Evolutionary conservation across 768 basidiomycete species (phyloP), one percentile per base, ranked within the genome.

Genomic region (Infundibulicybe gibba): DNA sequence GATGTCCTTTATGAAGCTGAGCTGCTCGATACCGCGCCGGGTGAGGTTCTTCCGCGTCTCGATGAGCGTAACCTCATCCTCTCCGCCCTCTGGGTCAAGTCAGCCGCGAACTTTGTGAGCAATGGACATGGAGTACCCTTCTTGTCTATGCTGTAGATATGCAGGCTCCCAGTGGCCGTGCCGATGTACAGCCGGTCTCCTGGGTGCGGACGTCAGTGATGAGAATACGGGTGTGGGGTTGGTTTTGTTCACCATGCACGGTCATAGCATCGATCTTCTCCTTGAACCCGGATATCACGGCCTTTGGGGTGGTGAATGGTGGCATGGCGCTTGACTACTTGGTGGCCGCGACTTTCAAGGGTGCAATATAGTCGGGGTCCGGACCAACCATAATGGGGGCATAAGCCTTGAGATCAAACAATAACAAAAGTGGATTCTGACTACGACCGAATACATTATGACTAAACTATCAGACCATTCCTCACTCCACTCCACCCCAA

Each of bases 1-100:
- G n/a, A 90, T 77, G 54, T 92, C 89, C 51, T 84, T 84, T 52
- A 97, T 76, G 44, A 84, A 87, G 0, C 85, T 90, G 2, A 99
- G 70, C 59, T 94, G 92, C 46, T 98, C 95, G 37, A 99, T 87
- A 12, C 88, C 72, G 57, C 76, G 81, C 54, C 80, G 70, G 20
- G 80, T 73, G 31, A 92, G 60, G 11, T 65, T 70, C 56, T 83
- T 85, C 79, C 77, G 90, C 25, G 75, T 74, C 56, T 90, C 87
- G 3, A 84, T 67, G 1, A 81, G 63, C 33, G 72, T 68, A 0
- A 74, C 59, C 19, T 42, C 43, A 15, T 60, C 59, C 21, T 69
- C 64, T 30, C 53, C 59, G 15, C 61, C 68, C 37, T 66, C 70
- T 54, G 25, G 9, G 34, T 33, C n/a, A 25, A 25, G 25, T 25